Evolutionary conservation across 2,329 filamentous ascomycete species (phyloP), one percentile per base, ranked within the genome.

Genomic region (Cytospora schulzeri): DNA sequence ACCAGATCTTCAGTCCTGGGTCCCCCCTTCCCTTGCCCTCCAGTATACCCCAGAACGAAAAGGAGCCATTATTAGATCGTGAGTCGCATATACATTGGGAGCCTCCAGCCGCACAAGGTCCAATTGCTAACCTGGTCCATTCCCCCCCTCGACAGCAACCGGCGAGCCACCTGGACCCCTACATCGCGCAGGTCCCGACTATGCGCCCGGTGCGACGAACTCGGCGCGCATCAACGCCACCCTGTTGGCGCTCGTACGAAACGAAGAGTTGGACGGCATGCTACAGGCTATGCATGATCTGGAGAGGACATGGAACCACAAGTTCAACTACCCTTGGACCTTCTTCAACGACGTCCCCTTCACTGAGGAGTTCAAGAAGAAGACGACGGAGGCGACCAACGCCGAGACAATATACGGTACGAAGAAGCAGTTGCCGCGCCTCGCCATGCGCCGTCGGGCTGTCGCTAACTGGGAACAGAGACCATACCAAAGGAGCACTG

Each of bases 321-420:
- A 99, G 75, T 99, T 98, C 86, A 99, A 99, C 81, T 99, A 99
- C 75, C 95, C 95, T 0, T 99, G 95, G 92, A 97, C 93, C 11
- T 99, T 99, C 77, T 96, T 99, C 84, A 99, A 99, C 79, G 94
- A 99, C 73, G 89, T 91, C 60, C 91, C 92, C 19, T 99, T 99
- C 74, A 89, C 90, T 3, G 91, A 95, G 19, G 93, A 98, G 72
- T 99, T 99, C 81, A 98, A 96, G 80, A 81, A 81, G 72, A 87
- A 85, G 76, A 98, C 93, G 0, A 82, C 85, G 68, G 92, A 88
- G 31, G 88, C 86, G 58, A 98, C 94, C 22, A 97, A 96, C 70
- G 95, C 94, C 55, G 88, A 96, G 76, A 91, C 91, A 73, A 85
- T 84, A 76, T 97, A 95, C 75, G 91, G 91, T 93, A 84, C 60